phyloP scores from a whole-genome alignment of 495 filamentous ascomycete species.

The Achaetomiella virescens region DNA sequence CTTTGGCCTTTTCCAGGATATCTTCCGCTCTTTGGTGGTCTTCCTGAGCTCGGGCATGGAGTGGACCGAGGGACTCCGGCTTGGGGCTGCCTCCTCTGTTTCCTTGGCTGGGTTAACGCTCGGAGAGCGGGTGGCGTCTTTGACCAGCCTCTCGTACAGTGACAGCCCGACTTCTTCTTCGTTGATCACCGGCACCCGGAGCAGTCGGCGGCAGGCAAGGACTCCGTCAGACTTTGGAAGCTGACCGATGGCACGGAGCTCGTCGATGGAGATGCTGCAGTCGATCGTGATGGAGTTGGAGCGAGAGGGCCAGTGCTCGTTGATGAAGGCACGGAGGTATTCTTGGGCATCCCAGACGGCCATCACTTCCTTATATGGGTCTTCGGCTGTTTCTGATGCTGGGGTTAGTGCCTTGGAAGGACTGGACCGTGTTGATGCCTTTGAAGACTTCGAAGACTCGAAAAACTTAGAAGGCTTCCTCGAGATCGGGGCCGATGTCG shows the following conservation, averaged over 20 bases:
- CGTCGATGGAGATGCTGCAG: conserved; percentile 13
- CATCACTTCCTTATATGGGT: no score
- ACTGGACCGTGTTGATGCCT: no score
- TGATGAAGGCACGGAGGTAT: conserved; percentile 14
- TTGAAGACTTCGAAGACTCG: no score
- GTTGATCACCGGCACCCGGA: conserved; percentile 19
- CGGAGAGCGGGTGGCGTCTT: no score
- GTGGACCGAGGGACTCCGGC: neutral
- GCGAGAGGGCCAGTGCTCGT: conserved; percentile 9
- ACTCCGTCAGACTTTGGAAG: conserved; percentile 8
- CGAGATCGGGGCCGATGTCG: no score
- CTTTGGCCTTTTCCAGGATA: neutral
- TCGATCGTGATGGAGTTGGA: conserved; percentile 5
- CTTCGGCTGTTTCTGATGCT: no score
- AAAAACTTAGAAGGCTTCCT: no score
- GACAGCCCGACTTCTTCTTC: conserved; percentile 18
- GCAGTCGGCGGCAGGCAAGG: conserved; percentile 9
- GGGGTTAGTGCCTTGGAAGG: no score
- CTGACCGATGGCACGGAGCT: conserved; percentile 16
- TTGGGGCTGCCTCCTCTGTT: neutral
- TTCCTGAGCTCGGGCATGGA: no score
- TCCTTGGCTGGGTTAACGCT: neutral
- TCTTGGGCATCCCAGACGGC: conserved; percentile 14
- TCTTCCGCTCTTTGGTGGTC: no score
- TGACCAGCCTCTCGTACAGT: conserved; percentile 13